A percentile compares a stretch with the other conserved stretches of the same genome.
Evolutionary conservation across 2,329 filamentous ascomycete species (phyloP).

Genomic region (Hypoxylon sp.): DNA sequence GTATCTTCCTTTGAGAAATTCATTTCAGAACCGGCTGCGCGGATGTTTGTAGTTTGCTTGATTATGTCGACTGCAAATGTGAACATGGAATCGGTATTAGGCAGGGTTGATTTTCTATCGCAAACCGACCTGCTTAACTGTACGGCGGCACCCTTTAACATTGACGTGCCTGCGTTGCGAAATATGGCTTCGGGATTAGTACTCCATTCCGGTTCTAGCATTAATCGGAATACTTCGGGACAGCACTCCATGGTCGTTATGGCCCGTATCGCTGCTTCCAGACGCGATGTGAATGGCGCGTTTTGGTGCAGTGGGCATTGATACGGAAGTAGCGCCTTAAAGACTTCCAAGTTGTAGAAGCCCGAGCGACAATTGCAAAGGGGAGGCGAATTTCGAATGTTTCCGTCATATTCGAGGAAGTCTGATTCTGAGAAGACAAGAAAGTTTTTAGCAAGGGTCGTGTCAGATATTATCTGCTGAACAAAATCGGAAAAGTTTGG

Average conservation of each 20-base stretch:
- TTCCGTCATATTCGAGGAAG: not conserved
- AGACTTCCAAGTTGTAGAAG: not conserved
- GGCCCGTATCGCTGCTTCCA: not conserved
- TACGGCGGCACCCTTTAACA: not conserved
- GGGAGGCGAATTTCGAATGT: not conserved
- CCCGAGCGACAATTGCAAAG: not conserved
- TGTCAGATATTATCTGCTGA: conserved; percentile 6
- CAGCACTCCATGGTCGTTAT: not conserved
- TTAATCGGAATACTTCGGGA: conserved; percentile 4
- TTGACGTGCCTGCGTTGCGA: not conserved
- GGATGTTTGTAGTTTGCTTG: conserved; percentile 16
- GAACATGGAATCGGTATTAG: not conserved
- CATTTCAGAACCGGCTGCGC: not conserved
- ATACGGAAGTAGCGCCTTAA: conserved; percentile 18
- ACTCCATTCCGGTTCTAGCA: conserved; percentile 37
- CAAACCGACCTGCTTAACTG: not conserved
- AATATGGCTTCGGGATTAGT: not conserved
- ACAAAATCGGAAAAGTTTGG: not conserved
- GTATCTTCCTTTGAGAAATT: not conserved
- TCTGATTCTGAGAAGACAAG: not conserved
- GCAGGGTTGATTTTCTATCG: not conserved
- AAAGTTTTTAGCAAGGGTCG: not conserved
- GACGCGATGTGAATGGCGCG: conserved; percentile 17
- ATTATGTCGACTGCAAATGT: conserved; percentile 23
- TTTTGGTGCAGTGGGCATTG: conserved; percentile 24